phyloP scores from a whole-genome alignment of 805 yeast genomes.

The Suhomyces emberorum region DNA sequence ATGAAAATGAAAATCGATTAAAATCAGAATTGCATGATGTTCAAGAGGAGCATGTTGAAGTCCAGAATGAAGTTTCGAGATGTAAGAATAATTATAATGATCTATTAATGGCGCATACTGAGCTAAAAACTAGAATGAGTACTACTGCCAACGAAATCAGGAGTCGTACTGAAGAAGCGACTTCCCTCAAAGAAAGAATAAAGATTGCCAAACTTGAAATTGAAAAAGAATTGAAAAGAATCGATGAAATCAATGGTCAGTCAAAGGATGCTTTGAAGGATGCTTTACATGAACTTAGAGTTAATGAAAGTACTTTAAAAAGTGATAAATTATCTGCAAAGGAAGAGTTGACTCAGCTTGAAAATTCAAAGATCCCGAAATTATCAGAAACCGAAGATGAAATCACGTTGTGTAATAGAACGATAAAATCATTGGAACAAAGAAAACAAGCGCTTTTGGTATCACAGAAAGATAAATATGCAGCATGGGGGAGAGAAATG shows the following conservation, averaged over 20 bases:
- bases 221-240: constrained; percentile 32
- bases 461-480: constrained; percentile 33
- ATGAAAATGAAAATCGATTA: constrained; percentile 7
- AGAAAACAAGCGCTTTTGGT: constrained; percentile 12
- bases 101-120: constrained; percentile 7
- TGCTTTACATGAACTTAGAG: constrained; percentile 21
- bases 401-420: constrained; percentile 3
- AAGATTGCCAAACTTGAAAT: constrained; percentile 19
- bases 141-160: constrained; percentile 13
- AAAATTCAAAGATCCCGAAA: constrained; percentile 3
- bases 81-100: constrained; percentile 9
- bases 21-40: constrained; percentile 16
- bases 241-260: constrained; percentile 44
- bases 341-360: constrained; percentile 13
- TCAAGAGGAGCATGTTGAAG: background rate
- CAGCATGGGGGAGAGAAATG: constrained; percentile 52
- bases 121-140: constrained; percentile 25
- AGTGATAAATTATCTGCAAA: constrained; percentile 10
- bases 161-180: constrained; percentile 14
- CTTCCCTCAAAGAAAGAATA: constrained; percentile 8
- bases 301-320: constrained; percentile 14
- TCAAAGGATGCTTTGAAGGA: constrained; percentile 31
- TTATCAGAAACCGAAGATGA: constrained; percentile 1
- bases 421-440: constrained; percentile 7
- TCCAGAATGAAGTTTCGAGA: constrained; percentile 1